These are phyloP conservation scores for Hippophae gyantsensis DNA, from an alignment of 306 rosid genomes.

Conservation along the genomic window DNA sequence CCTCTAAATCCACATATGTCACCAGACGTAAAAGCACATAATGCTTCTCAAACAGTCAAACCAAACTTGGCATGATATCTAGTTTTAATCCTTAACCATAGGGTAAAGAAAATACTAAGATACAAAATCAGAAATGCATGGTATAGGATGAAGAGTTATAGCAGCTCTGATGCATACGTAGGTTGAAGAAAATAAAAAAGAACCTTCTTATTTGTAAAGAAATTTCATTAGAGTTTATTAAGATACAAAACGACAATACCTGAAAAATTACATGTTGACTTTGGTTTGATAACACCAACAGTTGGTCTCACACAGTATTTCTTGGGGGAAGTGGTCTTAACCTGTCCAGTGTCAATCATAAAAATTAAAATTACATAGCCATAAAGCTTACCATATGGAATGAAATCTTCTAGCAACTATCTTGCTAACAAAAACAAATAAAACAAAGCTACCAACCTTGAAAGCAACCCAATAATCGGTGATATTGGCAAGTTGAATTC, in stretches of 20 bases:
- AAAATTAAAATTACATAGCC: slow-evolving; percentile 1
- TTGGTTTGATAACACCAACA: slow-evolving; percentile 72
- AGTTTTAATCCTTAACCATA: too few species aligned
- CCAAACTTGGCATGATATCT: too few species aligned
- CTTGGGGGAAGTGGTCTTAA: slow-evolving; percentile 90
- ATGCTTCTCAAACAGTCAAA: too few species aligned
- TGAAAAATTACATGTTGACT: slow-evolving; percentile 52
- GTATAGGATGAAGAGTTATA: too few species aligned
- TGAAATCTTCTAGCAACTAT: background rate
- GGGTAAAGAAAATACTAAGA: too few species aligned
- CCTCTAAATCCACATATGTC: too few species aligned
- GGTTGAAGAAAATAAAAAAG: background rate
- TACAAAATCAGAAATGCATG: too few species aligned
- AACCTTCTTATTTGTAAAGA: background rate
- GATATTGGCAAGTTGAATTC: slow-evolving; percentile 50
- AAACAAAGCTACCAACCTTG: slow-evolving; percentile 46
- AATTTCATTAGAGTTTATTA: background rate
- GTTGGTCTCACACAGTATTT: slow-evolving; percentile 83
- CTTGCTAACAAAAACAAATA: background rate
- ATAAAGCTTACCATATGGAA: background rate
- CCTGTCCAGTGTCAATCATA: slow-evolving; percentile 34
- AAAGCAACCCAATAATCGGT: slow-evolving; percentile 59
- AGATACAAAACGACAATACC: slow-evolving; percentile 34
- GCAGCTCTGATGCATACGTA: too few species aligned
- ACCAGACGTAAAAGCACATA: too few species aligned